Evolutionary conservation across 768 basidiomycete species (phyloP).

Genomic region (Kwoniella sp.): DNA sequence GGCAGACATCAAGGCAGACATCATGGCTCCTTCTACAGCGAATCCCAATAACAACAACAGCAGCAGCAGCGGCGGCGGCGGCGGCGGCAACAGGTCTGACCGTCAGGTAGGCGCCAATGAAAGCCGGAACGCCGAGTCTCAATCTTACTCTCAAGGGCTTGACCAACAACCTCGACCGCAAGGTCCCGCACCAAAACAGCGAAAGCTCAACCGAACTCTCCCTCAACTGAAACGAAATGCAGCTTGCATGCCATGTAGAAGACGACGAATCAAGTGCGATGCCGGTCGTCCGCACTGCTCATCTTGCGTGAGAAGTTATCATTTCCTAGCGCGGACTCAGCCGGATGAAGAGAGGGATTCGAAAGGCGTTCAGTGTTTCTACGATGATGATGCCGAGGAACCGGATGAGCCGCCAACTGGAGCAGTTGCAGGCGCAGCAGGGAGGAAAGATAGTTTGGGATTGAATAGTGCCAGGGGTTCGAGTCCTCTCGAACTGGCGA

Average conservation of each 20-base stretch:
- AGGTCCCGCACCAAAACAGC: conserved; percentile 12
- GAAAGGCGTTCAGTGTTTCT: conserved; percentile 36
- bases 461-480: not conserved
- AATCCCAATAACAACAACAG: not conserved
- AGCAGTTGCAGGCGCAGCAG: conserved; percentile 35
- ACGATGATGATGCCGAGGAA: conserved; percentile 34
- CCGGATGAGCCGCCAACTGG: conserved; percentile 54
- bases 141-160: not conserved
- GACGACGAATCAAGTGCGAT: conserved; percentile 35
- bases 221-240: conserved; percentile 31
- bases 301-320: conserved; percentile 28
- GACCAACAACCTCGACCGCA: not conserved
- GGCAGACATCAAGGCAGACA: too few species aligned
- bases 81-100: too few species aligned
- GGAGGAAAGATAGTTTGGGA: not conserved
- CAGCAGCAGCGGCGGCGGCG: not conserved
- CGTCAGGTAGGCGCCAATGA: not conserved
- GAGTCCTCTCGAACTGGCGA: not conserved
- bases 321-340: conserved; percentile 30
- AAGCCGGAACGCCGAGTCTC: not conserved
- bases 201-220: conserved; percentile 27
- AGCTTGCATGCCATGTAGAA: conserved; percentile 32
- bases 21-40: conserved; percentile 1
- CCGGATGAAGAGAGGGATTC: conserved; percentile 37
- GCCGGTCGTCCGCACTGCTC: conserved; percentile 33